A percentile compares a stretch with the other conserved stretches of the same genome.
Conservation (phyloP, 2,329 filamentous ascomycete genomes). For the Xylariomycetidae sp. region DNA sequence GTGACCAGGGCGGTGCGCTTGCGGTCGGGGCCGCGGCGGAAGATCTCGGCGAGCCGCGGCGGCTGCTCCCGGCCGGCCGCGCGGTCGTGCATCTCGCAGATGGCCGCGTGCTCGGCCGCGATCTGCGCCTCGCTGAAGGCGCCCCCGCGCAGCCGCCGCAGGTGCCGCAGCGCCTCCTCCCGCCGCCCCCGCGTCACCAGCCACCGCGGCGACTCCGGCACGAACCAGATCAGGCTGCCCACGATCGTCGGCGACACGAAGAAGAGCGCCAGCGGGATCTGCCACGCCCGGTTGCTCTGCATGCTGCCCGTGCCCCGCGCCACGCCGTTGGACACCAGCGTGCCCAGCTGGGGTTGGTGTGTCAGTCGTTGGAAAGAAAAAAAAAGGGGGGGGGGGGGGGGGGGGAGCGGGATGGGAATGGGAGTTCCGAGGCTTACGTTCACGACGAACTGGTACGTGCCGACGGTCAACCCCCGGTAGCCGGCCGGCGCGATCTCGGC, state of each 20-base stretch:
- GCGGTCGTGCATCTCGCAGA: constrained; percentile 6
- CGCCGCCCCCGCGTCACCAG: constrained; percentile 3
- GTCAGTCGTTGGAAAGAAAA: too few relatives aligned
- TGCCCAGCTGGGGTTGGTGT: too few relatives aligned
- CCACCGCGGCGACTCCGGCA: constrained; percentile 7
- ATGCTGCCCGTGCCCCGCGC: constrained; percentile 6
- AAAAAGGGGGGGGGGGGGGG: too few relatives aligned
- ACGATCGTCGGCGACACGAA: constrained; percentile 4
- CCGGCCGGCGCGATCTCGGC: constrained; percentile 26
- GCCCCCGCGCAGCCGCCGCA: constrained; percentile 4
- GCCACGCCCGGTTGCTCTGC: constrained; percentile 1
- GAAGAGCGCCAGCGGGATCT: constrained; percentile 4
- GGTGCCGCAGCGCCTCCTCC: constrained; percentile 4
- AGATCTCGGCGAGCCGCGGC: not conserved
- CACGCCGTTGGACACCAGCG: constrained; percentile 6
- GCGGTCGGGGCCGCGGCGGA: constrained; percentile 9
- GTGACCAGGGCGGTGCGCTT: constrained; percentile 20
- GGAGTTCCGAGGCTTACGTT: constrained; percentile 18
- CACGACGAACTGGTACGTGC: constrained; percentile 29
- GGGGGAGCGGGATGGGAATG: too few relatives aligned
- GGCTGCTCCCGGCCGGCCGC: constrained; percentile 1
- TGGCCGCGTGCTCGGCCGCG: constrained; percentile 13
- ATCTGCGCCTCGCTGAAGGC: constrained; percentile 19
- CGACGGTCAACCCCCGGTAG: constrained; percentile 28
- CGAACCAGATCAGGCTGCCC: constrained; percentile 2